These are phyloP conservation scores for Euphorbia pulcherrima DNA, from an alignment of 345 rosid genomes.

Conservation along the genomic window DNA sequence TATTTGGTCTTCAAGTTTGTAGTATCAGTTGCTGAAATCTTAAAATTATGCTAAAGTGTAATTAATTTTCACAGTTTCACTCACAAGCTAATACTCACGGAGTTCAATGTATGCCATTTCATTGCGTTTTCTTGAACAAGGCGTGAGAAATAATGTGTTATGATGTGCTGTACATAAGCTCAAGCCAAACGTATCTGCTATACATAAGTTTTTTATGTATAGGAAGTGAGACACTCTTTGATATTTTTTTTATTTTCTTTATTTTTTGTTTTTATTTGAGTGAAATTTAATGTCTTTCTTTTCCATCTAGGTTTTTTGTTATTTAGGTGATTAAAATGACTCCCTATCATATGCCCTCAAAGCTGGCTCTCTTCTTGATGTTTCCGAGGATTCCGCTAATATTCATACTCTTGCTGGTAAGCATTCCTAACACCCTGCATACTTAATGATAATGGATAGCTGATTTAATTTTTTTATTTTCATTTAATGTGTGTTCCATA, in stretches of 20 bases:
- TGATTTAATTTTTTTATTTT: background rate
- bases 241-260: no score
- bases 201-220: background rate
- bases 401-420: conserved; percentile 90
- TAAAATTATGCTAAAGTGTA: background rate
- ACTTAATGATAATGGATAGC: conserved; percentile 2
- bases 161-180: no score
- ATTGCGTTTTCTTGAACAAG: background rate
- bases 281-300: conserved; percentile 6
- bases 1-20: background rate
- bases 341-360: conserved; percentile 98
- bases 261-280: background rate
- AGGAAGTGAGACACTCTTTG: background rate
- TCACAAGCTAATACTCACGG: background rate
- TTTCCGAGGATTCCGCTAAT: conserved; percentile 92
- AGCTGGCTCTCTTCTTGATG: conserved; percentile 88
- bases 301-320: conserved; percentile 72
- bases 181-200: no score
- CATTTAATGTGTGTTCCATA: conserved; percentile 12
- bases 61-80: background rate
- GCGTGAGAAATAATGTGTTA: background rate
- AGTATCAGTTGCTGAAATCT: background rate
- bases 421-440: conserved; percentile 14
- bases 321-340: conserved; percentile 93
- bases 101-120: background rate